Conservation (phyloP, 164 flowering plant species). For the Magnolia changhungtana region DNA sequence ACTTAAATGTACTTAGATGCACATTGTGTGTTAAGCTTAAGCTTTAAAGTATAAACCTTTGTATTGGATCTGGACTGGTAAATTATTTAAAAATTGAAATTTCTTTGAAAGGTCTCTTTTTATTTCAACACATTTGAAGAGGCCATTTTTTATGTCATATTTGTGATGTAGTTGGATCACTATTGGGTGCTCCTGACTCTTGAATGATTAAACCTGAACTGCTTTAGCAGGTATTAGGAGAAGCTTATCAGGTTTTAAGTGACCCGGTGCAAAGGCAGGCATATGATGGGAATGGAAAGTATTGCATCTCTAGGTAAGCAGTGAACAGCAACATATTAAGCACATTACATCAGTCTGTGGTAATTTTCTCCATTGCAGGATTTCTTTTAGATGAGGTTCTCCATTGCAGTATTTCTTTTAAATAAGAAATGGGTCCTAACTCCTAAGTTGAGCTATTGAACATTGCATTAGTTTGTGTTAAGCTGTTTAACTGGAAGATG, state of each 20-base stretch:
- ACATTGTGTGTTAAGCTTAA: background rate
- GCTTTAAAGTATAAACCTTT: no score
- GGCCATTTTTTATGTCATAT: background rate
- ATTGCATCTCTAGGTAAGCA: conserved; percentile 58
- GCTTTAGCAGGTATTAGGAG: conserved; percentile 64
- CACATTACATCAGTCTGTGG: background rate
- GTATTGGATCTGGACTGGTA: background rate
- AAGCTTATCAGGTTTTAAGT: conserved; percentile 92
- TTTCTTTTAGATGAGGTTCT: no score
- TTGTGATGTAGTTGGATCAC: background rate
- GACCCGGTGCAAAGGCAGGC: conserved; percentile 80
- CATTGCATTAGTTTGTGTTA: no score
- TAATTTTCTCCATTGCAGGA: background rate
- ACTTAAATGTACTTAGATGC: background rate
- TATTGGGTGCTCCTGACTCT: background rate
- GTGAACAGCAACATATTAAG: background rate
- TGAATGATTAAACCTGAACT: background rate
- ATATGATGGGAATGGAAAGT: conserved; percentile 78
- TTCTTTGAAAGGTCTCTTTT: background rate
- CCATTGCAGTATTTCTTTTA: no score
- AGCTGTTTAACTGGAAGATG: no score
- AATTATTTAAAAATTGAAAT: background rate
- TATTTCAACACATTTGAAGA: background rate
- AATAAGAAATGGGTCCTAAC: no score
- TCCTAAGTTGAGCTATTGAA: no score